Conservation (phyloP, 129 eudicot species). For the Erigeron canadensis region DNA sequence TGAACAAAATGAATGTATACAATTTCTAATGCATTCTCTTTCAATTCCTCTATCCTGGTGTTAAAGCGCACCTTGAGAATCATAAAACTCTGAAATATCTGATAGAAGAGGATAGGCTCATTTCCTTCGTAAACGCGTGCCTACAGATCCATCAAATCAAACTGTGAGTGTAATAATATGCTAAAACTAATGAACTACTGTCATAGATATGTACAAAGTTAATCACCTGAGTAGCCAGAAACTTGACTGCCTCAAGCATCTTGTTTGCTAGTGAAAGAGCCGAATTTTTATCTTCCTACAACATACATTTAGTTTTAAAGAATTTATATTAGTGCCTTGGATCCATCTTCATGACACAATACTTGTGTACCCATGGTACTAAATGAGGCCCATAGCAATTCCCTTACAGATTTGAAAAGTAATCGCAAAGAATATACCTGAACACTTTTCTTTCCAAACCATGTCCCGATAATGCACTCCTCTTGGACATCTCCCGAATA, state of each 20-base stretch:
- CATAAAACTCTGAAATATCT: constrained; percentile 84
- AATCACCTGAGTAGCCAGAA: constrained; percentile 72
- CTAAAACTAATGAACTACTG: background rate
- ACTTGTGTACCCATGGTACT: background rate
- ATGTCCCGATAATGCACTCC: constrained; percentile 81
- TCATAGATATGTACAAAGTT: constrained; percentile 8
- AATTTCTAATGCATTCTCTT: constrained; percentile 5
- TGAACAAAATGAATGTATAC: background rate
- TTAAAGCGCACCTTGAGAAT: constrained; percentile 64
- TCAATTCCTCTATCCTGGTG: constrained; percentile 8
- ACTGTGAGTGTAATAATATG: constrained; percentile 13
- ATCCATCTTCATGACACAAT: background rate
- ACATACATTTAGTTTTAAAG: constrained; percentile 9
- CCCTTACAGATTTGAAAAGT: background rate
- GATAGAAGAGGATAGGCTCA: constrained; percentile 73
- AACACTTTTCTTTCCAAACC: constrained; percentile 87
- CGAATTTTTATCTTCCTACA: constrained; percentile 72
- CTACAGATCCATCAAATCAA: constrained; percentile 41
- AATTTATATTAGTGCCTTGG: background rate
- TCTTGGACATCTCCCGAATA: constrained; percentile 76
- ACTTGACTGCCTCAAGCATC: constrained; percentile 88
- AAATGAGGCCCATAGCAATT: background rate
- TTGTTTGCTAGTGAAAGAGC: constrained; percentile 74
- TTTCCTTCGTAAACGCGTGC: constrained; percentile 80
- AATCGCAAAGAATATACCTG: constrained; percentile 40